These are phyloP conservation scores for Dipteronia dyeriana DNA, from an alignment of 345 rosid species.

Conservation along the genomic window DNA sequence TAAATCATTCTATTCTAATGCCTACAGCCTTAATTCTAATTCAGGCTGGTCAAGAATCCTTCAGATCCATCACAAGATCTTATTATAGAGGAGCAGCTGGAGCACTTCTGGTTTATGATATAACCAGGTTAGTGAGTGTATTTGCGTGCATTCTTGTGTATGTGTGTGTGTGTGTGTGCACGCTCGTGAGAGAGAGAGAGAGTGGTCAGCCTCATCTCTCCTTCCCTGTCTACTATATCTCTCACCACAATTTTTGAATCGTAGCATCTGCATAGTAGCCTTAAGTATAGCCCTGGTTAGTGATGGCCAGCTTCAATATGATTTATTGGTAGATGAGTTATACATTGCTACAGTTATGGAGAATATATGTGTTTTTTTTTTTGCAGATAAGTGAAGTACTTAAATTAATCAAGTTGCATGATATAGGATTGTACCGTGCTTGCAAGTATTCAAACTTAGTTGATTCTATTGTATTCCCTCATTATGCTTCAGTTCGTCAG, in stretches of 20 bases:
- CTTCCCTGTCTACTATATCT: not conserved
- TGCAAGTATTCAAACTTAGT: not conserved
- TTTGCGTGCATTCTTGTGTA: not conserved
- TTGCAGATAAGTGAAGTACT: not conserved
- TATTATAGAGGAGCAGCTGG: slow-evolving; percentile 99
- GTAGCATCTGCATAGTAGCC: too few relatives aligned
- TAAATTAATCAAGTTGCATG: not conserved
- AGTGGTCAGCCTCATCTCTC: not conserved
- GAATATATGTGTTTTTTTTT: not conserved
- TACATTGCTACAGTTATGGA: too few relatives aligned
- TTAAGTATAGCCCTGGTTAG: not conserved
- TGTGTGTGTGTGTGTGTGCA: not conserved
- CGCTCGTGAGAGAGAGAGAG: not conserved
- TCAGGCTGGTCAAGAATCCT: slow-evolving; percentile 97
- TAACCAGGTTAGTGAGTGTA: slow-evolving; percentile 62
- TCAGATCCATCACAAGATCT: slow-evolving; percentile 95
- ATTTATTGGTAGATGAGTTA: not conserved
- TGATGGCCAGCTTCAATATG: not conserved
- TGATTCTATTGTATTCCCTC: not conserved
- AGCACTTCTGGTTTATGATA: slow-evolving; percentile 92
- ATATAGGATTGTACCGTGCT: not conserved
- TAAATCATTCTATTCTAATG: not conserved
- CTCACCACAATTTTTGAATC: not conserved
- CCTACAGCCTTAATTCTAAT: not conserved
- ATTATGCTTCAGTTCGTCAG: not conserved